phyloP scores from a whole-genome alignment of 2,329 filamentous ascomycete species.

The Paraphoma sp. region DNA sequence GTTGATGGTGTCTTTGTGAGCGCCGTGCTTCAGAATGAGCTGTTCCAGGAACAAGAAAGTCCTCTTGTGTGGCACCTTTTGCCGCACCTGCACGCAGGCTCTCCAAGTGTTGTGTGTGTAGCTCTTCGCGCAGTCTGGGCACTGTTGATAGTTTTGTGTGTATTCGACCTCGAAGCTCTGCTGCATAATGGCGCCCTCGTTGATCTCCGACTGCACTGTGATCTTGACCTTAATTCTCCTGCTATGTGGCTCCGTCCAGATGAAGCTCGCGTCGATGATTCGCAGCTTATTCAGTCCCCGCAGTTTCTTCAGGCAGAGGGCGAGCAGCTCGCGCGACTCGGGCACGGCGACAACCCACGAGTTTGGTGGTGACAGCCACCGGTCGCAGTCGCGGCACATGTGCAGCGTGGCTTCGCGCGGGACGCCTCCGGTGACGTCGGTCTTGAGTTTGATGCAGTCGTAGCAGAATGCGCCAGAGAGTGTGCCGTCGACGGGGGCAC shows the following conservation, averaged over 20 bases:
- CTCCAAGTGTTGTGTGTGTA: constrained; percentile 97
- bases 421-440: constrained; percentile 91
- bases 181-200: constrained; percentile 75
- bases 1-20: constrained; percentile 84
- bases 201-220: constrained; percentile 80
- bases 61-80: constrained; percentile 96
- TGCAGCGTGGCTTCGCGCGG: constrained; percentile 89
- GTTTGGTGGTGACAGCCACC: constrained; percentile 83
- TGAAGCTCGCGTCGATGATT: constrained; percentile 94
- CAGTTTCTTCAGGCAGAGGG: constrained; percentile 87
- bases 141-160: constrained; percentile 89
- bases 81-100: constrained; percentile 90
- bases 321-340: constrained; percentile 91
- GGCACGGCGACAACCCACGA: constrained; percentile 85
- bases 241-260: constrained; percentile 98
- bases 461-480: constrained; percentile 85
- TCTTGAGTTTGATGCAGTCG: constrained; percentile 92
- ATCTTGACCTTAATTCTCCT: constrained; percentile 92
- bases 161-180: constrained; percentile 96
- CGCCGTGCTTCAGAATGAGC: constrained; percentile 91
- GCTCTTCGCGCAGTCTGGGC: constrained; percentile 85
- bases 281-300: constrained; percentile 86
- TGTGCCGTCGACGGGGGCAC: constrained; percentile 92
- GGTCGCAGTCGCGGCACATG: constrained; percentile 92
- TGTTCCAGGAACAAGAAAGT: constrained; percentile 87